A percentile compares a stretch with the other conserved stretches of the same genome.
These are phyloP conservation scores for Hemileccinum rubropunctum DNA, from an alignment of 768 basidiomycete species.

Conservation along the genomic window DNA sequence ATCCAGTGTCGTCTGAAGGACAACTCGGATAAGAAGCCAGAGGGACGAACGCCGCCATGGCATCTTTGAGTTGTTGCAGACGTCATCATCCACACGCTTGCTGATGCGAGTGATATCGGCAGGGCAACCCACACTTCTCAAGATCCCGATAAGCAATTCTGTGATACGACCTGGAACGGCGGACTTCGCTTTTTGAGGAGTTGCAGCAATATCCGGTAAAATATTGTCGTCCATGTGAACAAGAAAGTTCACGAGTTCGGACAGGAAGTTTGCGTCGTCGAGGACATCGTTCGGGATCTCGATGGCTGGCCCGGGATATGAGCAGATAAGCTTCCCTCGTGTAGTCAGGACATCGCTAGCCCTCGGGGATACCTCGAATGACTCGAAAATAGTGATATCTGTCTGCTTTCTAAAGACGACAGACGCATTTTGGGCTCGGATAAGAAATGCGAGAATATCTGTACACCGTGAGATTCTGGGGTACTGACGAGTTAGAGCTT, in stretches of 20 bases:
- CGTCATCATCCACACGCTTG: conserved; percentile 47
- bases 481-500: not conserved
- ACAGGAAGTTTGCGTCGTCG: conserved; percentile 28
- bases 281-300: conserved; percentile 30
- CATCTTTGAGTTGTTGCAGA: conserved; percentile 36
- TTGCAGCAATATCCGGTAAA: conserved; percentile 34
- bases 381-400: conserved; percentile 38
- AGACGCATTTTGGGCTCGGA: conserved; percentile 48
- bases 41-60: conserved; percentile 52
- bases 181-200: conserved; percentile 37
- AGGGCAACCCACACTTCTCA: conserved; percentile 37
- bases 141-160: conserved; percentile 46
- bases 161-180: conserved; percentile 45
- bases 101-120: no score
- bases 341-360: conserved; percentile 35
- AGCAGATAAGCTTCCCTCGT: conserved; percentile 43
- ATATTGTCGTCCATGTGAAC: conserved; percentile 31
- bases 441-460: conserved; percentile 39
- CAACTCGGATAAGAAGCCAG: conserved; percentile 50
- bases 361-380: conserved; percentile 44
- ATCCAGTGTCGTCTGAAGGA: conserved; percentile 43
- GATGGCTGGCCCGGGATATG: conserved; percentile 46
- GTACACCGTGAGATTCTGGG: not conserved
- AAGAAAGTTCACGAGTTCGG: conserved; percentile 39
- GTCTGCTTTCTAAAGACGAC: conserved; percentile 36